A percentile compares a stretch with the other conserved stretches of the same genome.
Conservation (phyloP, 1,284 basidiomycete species). For the Sparassis latifolia region DNA sequence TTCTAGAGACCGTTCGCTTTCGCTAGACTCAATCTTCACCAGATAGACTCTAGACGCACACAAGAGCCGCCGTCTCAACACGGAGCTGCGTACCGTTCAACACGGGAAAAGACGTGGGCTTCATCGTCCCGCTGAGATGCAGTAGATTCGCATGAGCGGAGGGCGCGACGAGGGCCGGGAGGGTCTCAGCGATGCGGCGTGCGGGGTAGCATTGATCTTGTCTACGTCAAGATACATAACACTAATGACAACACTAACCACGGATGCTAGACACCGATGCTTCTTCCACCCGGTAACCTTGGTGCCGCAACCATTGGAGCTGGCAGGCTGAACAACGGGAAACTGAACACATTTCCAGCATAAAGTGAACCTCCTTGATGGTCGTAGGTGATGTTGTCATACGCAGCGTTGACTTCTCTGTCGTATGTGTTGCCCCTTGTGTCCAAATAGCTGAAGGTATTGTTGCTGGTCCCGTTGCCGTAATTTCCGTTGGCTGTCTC, state of each 20-base stretch:
- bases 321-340: too few species aligned
- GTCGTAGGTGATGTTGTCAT: slow-evolving; percentile 58
- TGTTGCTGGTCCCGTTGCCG: slow-evolving; percentile 66
- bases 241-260: too few species aligned
- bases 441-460: slow-evolving; percentile 60
- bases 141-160: neutral
- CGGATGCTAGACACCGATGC: slow-evolving; percentile 2
- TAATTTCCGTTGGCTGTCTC: slow-evolving; percentile 40
- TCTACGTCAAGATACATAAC: too few species aligned
- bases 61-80: slow-evolving; percentile 20
- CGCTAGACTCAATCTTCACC: slow-evolving; percentile 23
- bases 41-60: slow-evolving; percentile 23
- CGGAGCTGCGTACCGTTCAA: slow-evolving; percentile 34
- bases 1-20: slow-evolving; percentile 41
- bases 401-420: slow-evolving; percentile 51
- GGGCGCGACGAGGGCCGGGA: too few species aligned
- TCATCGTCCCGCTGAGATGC: slow-evolving; percentile 13
- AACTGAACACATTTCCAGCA: too few species aligned
- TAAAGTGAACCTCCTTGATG: slow-evolving; percentile 46
- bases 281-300: slow-evolving; percentile 38
- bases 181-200: too few species aligned
- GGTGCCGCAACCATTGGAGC: slow-evolving; percentile 13
- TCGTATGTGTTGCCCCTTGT: slow-evolving; percentile 54
- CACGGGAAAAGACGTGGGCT: slow-evolving; percentile 27
- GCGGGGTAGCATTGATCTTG: too few species aligned